phyloP scores from a whole-genome alignment of 805 yeast species.

The Candida patagonica region DNA sequence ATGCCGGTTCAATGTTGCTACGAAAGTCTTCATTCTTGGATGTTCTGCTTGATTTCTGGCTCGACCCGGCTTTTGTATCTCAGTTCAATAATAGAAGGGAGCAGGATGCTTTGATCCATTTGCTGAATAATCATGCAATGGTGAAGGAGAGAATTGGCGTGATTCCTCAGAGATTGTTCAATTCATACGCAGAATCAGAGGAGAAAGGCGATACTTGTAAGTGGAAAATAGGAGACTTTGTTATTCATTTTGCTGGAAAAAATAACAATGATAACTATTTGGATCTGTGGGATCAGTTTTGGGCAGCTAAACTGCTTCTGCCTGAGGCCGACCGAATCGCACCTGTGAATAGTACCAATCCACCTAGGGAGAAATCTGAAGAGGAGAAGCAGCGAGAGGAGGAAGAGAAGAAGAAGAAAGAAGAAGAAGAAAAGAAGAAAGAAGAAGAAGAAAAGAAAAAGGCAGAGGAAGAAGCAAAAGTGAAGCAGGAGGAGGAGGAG shows the following conservation, averaged over 20 bases:
- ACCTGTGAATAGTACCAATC: slow-evolving; percentile 2
- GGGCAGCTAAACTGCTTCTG: not conserved
- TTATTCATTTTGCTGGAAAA: slow-evolving; percentile 19
- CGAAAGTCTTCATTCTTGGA: slow-evolving; percentile 17
- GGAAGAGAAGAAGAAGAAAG: not conserved
- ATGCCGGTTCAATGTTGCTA: slow-evolving; percentile 28
- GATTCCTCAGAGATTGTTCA: slow-evolving; percentile 25
- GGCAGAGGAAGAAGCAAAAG: not conserved
- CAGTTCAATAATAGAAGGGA: slow-evolving; percentile 16
- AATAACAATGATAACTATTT: not conserved
- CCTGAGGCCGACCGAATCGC: slow-evolving; percentile 1
- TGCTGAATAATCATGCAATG: slow-evolving; percentile 13
- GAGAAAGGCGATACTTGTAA: slow-evolving; percentile 2
- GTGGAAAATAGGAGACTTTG: slow-evolving; percentile 17
- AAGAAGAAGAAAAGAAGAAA: not conserved
- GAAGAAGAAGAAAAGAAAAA: not conserved
- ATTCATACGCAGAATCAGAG: slow-evolving; percentile 20
- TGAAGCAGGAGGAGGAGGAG: not conserved
- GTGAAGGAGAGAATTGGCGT: slow-evolving; percentile 22
- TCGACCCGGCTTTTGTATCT: slow-evolving; percentile 16
- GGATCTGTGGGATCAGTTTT: slow-evolving; percentile 1
- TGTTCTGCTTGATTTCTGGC: slow-evolving; percentile 25
- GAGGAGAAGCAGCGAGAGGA: not conserved
- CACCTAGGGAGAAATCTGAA: not conserved
- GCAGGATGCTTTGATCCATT: slow-evolving; percentile 20